Conservation (phyloP, 495 filamentous ascomycete species). For the Saxophila tyrrhenica region DNA sequence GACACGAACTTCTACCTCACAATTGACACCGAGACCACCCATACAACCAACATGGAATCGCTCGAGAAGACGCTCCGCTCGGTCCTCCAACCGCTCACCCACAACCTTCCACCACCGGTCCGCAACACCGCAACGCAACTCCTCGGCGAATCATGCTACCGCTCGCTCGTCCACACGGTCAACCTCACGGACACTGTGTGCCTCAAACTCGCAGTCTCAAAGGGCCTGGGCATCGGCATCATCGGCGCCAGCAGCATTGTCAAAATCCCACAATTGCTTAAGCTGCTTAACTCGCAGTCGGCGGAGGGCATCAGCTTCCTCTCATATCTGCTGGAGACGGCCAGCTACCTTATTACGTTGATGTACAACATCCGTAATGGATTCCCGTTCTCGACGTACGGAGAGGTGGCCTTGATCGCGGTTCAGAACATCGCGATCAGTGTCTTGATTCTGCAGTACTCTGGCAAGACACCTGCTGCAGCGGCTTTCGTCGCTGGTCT, state of each 20-base stretch:
- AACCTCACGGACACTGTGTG: slow-evolving; percentile 61
- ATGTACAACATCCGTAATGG: slow-evolving; percentile 82
- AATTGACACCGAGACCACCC: neutral
- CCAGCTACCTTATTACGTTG: slow-evolving; percentile 69
- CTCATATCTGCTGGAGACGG: slow-evolving; percentile 81
- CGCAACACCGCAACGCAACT: slow-evolving; percentile 63
- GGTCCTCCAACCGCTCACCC: slow-evolving; percentile 61
- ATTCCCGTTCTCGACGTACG: slow-evolving; percentile 92
- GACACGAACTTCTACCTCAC: too few relatives aligned
- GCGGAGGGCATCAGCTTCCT: slow-evolving; percentile 77
- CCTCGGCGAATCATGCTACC: slow-evolving; percentile 76
- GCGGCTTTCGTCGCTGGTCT: slow-evolving; percentile 67
- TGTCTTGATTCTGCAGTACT: slow-evolving; percentile 70
- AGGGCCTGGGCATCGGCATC: slow-evolving; percentile 85
- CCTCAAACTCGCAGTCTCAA: slow-evolving; percentile 77
- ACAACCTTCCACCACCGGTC: slow-evolving; percentile 67
- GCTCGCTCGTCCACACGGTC: slow-evolving; percentile 65
- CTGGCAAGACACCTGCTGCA: slow-evolving; percentile 46
- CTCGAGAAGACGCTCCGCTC: slow-evolving; percentile 45
- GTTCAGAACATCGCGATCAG: slow-evolving; percentile 85
- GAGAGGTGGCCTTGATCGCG: slow-evolving; percentile 83
- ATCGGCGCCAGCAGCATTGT: slow-evolving; percentile 77
- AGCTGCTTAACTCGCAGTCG: slow-evolving; percentile 68
- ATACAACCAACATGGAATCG: slow-evolving; percentile 26
- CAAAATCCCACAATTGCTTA: slow-evolving; percentile 92